A percentile compares a stretch with the other conserved stretches of the same genome.
These are phyloP conservation scores for Leishmania arabica DNA, from an alignment of 208 protist genomes.

Conservation along the genomic window DNA sequence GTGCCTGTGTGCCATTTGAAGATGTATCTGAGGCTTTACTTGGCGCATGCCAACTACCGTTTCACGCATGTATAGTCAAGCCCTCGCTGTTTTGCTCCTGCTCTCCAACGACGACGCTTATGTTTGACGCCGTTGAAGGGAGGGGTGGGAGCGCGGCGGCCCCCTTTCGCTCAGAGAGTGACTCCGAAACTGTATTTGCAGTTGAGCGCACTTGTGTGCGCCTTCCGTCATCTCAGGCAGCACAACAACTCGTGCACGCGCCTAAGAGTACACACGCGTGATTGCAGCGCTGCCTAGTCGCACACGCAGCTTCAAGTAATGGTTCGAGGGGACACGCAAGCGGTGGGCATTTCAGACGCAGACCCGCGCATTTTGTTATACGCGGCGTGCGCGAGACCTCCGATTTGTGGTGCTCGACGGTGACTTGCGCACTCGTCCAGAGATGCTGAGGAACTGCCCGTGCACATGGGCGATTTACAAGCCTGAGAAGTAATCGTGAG, in stretches of 20 bases:
- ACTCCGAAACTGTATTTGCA: not conserved
- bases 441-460: not conserved
- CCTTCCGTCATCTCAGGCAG: not conserved
- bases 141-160: not conserved
- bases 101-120: not conserved
- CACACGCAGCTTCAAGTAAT: not conserved
- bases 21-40: constrained; percentile 9
- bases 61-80: not conserved
- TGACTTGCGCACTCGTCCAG: not conserved
- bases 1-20: constrained; percentile 24
- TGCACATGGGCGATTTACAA: not conserved
- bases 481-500: no score
- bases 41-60: not conserved
- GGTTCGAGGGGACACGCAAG: not conserved
- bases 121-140: not conserved
- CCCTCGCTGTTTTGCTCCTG: not conserved
- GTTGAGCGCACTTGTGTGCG: not conserved
- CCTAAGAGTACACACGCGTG: not conserved
- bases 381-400: not conserved
- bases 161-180: not conserved
- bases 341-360: not conserved
- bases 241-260: not conserved
- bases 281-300: not conserved
- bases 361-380: not conserved
- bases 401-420: not conserved